Base-by-base conservation (phyloP, 768 basidiomycete genomes). In the Boletus rubropictus region DNA sequence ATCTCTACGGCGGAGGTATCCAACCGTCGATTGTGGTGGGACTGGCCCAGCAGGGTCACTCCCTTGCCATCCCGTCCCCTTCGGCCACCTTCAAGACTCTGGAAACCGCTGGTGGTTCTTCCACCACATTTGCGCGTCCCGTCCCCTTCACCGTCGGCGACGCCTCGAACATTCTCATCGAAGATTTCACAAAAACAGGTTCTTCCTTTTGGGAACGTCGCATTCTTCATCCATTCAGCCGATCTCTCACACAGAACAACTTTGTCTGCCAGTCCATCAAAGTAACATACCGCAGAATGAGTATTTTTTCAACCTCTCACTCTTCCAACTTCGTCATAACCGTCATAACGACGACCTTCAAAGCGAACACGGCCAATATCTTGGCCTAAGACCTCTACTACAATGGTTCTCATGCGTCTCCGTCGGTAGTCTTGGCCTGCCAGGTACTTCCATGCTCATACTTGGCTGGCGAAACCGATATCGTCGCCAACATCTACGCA, bases 401-500 rank as follows among this genome's bases (percentile, higher is more conserved):
- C 60, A 74, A 72, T 48, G 52, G 49, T 2, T 58, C 56, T 10
- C 47, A 58, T 51, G 75, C 39, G 71, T 77, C 54, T 75, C 73
- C 24, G 73, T 78, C 27, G 75, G 75, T 6, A 75, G 74, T 22
- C 62, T 77, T 2, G 75, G 73, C 8, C n/a, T n/a, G n/a, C n/a
- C 74, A 76, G 57, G 56, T 54, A 18, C 7, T 15, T 21, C 20
- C 22, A 7, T 36, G 1, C 22, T 39, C 22, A 20, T 11, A 14
- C 4, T 10, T 40, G 11, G 64, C 70, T 2, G 64, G 67, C 6
- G 62, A 64, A 49, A 66, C 60, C 20, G 73, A 76, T 36, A 72
- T 76, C 39, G 72, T 75, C 24, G 68, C 67, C 21, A 72, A 77
- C 56, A 62, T 77, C 40, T 64, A 57, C 21, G 72, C 69, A 29